Percentiles rank a stretch among this genome's conserved stretches.
These are phyloP conservation scores for Pleurotus djamor DNA, from an alignment of 768 basidiomycete species.

Conservation along the genomic window DNA sequence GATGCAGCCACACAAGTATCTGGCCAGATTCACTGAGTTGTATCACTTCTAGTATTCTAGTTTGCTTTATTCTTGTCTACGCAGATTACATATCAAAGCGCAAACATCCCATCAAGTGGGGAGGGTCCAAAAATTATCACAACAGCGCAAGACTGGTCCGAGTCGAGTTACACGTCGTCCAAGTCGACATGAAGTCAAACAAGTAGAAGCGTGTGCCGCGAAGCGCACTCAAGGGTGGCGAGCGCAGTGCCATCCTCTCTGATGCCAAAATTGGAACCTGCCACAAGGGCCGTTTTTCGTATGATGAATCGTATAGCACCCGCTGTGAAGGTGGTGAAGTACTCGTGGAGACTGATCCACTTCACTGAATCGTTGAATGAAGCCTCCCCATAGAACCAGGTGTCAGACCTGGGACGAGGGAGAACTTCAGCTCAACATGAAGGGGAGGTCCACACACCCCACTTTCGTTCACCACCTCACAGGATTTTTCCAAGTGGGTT, in stretches of 20 bases:
- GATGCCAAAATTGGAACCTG: background rate
- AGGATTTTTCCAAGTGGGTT: too few relatives aligned
- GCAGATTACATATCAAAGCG: too few relatives aligned
- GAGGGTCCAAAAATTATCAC: constrained; percentile 24
- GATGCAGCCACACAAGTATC: too few relatives aligned
- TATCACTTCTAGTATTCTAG: too few relatives aligned
- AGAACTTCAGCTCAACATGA: too few relatives aligned
- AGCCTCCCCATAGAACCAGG: background rate
- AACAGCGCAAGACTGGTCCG: constrained; percentile 70
- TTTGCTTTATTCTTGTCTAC: too few relatives aligned
- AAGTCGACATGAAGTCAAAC: constrained; percentile 10
- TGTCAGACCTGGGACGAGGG: too few relatives aligned
- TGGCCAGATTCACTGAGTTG: too few relatives aligned
- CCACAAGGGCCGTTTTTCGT: background rate
- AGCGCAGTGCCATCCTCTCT: background rate
- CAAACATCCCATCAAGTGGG: too few relatives aligned
- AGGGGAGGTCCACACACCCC: too few relatives aligned
- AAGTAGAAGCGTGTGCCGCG: constrained; percentile 44
- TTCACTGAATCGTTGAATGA: background rate
- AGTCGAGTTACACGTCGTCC: constrained; percentile 61
- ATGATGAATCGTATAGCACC: constrained; percentile 1
- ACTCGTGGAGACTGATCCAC: too few relatives aligned
- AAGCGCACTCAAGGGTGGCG: constrained; percentile 65
- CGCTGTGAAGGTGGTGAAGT: background rate
- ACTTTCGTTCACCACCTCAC: too few relatives aligned